Percentiles rank a stretch among this genome's conserved stretches.
These are phyloP conservation scores for Brasenia schreberi DNA, from an alignment of 164 flowering plant genomes.

Conservation along the genomic window DNA sequence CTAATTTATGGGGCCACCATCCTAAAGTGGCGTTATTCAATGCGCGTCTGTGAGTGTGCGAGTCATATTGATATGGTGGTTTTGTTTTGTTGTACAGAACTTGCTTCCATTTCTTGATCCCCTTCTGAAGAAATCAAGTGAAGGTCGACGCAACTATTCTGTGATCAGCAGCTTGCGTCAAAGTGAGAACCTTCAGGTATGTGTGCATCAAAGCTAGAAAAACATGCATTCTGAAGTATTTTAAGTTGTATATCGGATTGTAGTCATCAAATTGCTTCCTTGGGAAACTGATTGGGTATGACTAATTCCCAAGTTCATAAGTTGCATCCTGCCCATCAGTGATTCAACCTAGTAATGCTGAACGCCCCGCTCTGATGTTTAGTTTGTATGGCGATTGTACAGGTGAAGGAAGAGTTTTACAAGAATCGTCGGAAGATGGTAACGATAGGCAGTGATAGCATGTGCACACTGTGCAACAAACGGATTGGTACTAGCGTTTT, in stretches of 20 bases:
- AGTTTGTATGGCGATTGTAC: constrained; percentile 5
- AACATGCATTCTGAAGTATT: too few relatives aligned
- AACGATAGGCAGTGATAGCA: constrained; percentile 67
- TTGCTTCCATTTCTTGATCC: constrained; percentile 95
- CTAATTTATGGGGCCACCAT: too few relatives aligned
- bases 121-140: constrained; percentile 84
- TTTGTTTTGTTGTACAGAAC: constrained; percentile 33
- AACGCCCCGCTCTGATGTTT: background rate
- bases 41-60: background rate
- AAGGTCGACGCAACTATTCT: constrained; percentile 70
- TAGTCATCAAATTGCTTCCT: too few relatives aligned
- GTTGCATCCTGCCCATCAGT: too few relatives aligned
- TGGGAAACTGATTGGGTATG: too few relatives aligned
- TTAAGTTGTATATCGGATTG: too few relatives aligned
- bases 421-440: constrained; percentile 50
- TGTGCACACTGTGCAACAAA: constrained; percentile 92
- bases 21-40: too few relatives aligned
- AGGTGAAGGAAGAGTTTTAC: constrained; percentile 93
- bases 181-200: constrained; percentile 92
- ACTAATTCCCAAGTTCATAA: too few relatives aligned
- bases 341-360: background rate
- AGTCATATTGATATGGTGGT: background rate
- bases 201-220: background rate
- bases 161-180: constrained; percentile 82
- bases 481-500: constrained; percentile 89